Base-by-base conservation (phyloP, 768 basidiomycete species). In the Tylopilus intermedius region DNA sequence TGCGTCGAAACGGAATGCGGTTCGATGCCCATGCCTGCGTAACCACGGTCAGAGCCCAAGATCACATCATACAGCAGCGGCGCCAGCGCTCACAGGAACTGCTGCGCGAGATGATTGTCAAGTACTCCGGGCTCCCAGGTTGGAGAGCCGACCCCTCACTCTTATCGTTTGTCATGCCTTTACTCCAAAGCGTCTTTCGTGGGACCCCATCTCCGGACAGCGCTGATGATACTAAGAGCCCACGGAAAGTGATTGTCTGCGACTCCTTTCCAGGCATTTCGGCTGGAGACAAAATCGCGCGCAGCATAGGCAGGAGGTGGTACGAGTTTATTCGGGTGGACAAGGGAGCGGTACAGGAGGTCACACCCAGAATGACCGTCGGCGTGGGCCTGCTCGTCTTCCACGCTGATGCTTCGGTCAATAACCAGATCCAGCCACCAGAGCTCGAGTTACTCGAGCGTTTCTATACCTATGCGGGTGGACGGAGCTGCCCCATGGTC, bases 271-370 rank as follows among this genome's bases (percentile, higher is more conserved):
- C 13, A 9, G 29, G 11, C 21, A 9, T 2, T 14, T 5, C 2
- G 29, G 10, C 11, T 6, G 21, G 39, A 1, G 24, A 22, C 3
- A 13, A 14, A 8, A 13, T 15, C 40, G 49, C 8, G 5, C 15
- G 9, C 2, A 4, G 6, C 21, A 55, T 47, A 37, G 33, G 52
- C 10, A 13, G 38, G 10, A 22, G 8, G 22, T 7, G 22, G 8
- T 56, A 54, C 38, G 30, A 48, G 14, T 48, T 47, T 8, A 5
- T 48, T n/a, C 24, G 13, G 22, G 26, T 54, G 6, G 37, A 55
- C 43, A 44, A 43, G 39, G 18, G 18, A 18, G 18, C 18, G 18
- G 5, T 21, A 5, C 11, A 2, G 4, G 6, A 0, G 21, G 13
- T 18, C 5, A 13, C 21, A 24, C 11, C 29, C 10, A 8, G 14